These are phyloP conservation scores for Amanita exitialis DNA, from an alignment of 768 basidiomycete genomes.

Conservation along the genomic window DNA sequence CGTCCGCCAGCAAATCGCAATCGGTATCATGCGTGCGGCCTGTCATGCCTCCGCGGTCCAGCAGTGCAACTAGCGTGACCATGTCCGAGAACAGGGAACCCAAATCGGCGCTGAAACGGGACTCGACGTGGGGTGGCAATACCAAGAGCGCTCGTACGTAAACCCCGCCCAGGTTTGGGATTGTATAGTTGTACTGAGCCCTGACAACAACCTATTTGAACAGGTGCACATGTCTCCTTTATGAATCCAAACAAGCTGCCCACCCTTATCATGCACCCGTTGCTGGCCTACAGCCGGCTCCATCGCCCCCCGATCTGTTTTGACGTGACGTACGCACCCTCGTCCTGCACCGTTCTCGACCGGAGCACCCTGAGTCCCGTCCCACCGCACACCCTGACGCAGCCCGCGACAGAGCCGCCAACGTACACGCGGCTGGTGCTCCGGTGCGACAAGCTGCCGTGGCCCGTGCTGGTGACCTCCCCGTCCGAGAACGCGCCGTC, in stretches of 20 bases:
- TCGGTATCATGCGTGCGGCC: slow-evolving; percentile 18
- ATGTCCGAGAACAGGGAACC: slow-evolving; percentile 19
- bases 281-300: slow-evolving; percentile 45
- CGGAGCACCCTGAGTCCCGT: slow-evolving; percentile 43
- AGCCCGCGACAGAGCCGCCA: slow-evolving; percentile 58
- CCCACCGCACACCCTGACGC: slow-evolving; percentile 42
- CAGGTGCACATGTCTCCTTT: slow-evolving; percentile 25
- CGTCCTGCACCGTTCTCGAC: slow-evolving; percentile 47
- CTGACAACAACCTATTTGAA: neutral
- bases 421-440: slow-evolving; percentile 36
- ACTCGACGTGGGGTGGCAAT: slow-evolving; percentile 34
- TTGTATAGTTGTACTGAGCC: neutral
- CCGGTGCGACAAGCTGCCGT: slow-evolving; percentile 48
- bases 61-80: slow-evolving; percentile 24
- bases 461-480: slow-evolving; percentile 41
- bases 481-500: neutral
- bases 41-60: slow-evolving; percentile 26
- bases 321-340: slow-evolving; percentile 47
- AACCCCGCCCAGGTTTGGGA: neutral
- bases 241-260: slow-evolving; percentile 22
- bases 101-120: slow-evolving; percentile 37
- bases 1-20: slow-evolving; percentile 26
- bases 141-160: slow-evolving; percentile 28
- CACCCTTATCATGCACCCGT: slow-evolving; percentile 50
- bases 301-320: slow-evolving; percentile 55